Percentiles rank a stretch among this genome's conserved stretches.
Evolutionary conservation across 2,329 filamentous ascomycete genomes (phyloP).

Genomic region (Cryoendolithus antarcticus): DNA sequence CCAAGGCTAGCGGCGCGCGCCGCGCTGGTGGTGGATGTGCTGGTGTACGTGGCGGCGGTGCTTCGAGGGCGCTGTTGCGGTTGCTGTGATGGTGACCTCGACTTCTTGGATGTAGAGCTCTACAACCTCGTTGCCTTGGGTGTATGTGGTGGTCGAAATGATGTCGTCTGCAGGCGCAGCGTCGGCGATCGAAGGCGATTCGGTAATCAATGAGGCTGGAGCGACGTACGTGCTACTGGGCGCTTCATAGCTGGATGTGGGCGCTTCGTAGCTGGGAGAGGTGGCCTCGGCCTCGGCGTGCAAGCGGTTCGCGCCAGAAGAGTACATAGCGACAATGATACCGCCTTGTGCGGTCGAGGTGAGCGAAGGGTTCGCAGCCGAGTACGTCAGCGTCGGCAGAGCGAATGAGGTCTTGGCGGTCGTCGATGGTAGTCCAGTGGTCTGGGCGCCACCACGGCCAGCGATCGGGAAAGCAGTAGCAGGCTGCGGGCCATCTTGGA

Average conservation of each 20-base stretch:
- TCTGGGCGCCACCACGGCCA: conserved; percentile 11
- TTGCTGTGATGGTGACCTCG: conserved; percentile 29
- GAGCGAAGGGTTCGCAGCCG: conserved; percentile 12
- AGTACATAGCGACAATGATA: conserved; percentile 10
- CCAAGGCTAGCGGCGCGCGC: too few species aligned
- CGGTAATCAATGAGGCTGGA: conserved; percentile 9
- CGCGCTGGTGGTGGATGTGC: conserved; percentile 13
- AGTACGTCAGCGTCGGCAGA: conserved; percentile 11
- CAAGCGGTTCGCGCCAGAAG: conserved; percentile 1
- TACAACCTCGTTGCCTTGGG: conserved; percentile 30
- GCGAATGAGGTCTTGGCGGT: conserved; percentile 6
- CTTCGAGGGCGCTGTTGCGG: conserved; percentile 9
- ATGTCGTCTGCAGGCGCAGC: conserved; percentile 12
- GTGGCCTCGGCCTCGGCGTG: not conserved
- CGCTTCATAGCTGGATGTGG: conserved; percentile 5
- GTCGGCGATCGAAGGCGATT: conserved; percentile 15
- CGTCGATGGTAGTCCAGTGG: conserved; percentile 10
- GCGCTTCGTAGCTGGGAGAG: conserved; percentile 9
- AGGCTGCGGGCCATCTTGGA: conserved; percentile 33
- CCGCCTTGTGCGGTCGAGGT: conserved; percentile 15
- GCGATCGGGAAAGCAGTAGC: conserved; percentile 24
- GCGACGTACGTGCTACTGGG: conserved; percentile 11
- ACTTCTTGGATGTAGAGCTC: conserved; percentile 34
- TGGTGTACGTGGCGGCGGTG: conserved; percentile 20
- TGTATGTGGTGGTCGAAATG: conserved; percentile 30